These are phyloP conservation scores for Sphagnum magellanicum DNA, from an alignment of 228 moss, liverwort and hornwort species.

Conservation along the genomic window DNA sequence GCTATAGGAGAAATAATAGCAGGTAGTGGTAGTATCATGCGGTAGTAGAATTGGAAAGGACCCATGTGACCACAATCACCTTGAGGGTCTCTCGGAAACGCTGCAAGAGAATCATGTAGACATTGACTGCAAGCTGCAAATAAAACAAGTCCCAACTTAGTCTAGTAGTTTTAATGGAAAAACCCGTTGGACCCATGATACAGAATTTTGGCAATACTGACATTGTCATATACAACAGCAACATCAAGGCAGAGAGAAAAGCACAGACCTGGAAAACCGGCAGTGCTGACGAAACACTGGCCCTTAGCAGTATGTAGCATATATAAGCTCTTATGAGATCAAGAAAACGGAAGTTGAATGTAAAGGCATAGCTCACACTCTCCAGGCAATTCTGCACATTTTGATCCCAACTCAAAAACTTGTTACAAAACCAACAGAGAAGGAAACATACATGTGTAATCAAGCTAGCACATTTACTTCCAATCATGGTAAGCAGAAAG, in stretches of 20 bases:
- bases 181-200: too few species aligned
- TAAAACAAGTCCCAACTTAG: not conserved
- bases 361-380: constrained; percentile 35
- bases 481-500: too few species aligned
- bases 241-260: not conserved
- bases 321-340: constrained; percentile 52
- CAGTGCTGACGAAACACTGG: constrained; percentile 37
- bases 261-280: constrained; percentile 30
- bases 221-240: not conserved
- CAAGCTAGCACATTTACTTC: not conserved
- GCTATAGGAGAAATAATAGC: not conserved
- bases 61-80: constrained; percentile 4
- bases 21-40: not conserved
- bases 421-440: too few species aligned
- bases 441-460: too few species aligned
- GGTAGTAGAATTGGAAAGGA: too few species aligned
- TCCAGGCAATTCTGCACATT: constrained; percentile 36
- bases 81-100: constrained; percentile 55
- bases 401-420: not conserved
- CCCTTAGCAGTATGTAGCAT: constrained; percentile 49
- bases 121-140: constrained; percentile 44
- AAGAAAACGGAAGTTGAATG: constrained; percentile 40
- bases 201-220: not conserved
- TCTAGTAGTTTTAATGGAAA: too few species aligned
- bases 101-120: constrained; percentile 36